Percentiles rank a stretch among this genome's conserved stretches.
Conservation (phyloP, 2,329 filamentous ascomycete genomes). For the Rhinocladiella mackenziei region DNA sequence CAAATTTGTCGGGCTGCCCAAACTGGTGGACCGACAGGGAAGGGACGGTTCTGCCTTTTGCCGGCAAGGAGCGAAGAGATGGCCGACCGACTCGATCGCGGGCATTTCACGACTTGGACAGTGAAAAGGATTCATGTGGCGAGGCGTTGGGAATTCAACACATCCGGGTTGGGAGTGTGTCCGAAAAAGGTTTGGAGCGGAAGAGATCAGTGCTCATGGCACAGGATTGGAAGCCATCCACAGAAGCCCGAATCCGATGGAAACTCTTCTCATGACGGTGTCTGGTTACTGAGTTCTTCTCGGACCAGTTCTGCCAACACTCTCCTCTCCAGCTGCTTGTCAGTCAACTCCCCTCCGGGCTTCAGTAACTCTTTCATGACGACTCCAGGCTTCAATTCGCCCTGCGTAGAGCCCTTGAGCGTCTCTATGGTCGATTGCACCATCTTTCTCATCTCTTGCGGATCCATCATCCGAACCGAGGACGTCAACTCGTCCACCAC, state of each 20-base stretch:
- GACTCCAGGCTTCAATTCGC: constrained; percentile 36
- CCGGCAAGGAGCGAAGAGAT: constrained; percentile 13
- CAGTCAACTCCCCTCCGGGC: constrained; percentile 41
- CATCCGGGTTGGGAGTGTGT: background rate
- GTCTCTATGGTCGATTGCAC: constrained; percentile 37
- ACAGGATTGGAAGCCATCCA: background rate
- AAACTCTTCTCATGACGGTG: constrained; percentile 6
- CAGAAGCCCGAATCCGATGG: background rate
- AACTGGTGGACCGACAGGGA: constrained; percentile 38
- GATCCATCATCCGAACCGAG: constrained; percentile 40
- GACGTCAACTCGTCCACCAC: constrained; percentile 45
- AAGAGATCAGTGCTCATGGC: no score
- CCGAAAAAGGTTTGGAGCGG: no score
- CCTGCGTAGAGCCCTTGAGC: constrained; percentile 31
- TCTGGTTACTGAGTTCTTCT: constrained; percentile 28
- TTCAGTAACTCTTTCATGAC: constrained; percentile 44
- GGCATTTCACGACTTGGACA: constrained; percentile 18
- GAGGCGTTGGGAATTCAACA: background rate
- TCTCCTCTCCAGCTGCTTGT: constrained; percentile 42
- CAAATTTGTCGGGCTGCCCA: constrained; percentile 51
- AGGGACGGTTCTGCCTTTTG: constrained; percentile 26
- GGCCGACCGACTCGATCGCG: background rate
- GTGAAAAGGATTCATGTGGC: constrained; percentile 2
- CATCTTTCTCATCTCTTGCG: constrained; percentile 39
- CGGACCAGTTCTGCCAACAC: constrained; percentile 42